Base-by-base conservation (phyloP, 257 asterid genomes). In the Capsicum chinense region DNA sequence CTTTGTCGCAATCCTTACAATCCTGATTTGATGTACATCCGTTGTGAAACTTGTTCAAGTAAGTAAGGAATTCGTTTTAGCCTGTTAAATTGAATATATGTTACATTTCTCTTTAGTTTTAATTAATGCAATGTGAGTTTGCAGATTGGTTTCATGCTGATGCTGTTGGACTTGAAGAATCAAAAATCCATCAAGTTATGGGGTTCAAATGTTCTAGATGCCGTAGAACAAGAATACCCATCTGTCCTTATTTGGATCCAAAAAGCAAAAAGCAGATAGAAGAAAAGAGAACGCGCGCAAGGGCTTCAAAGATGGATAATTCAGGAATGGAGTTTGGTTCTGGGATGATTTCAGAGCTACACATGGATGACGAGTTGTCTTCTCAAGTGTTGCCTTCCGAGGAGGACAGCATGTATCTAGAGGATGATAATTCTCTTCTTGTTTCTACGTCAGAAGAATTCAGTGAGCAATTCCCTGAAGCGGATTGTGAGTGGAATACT, bases 81-180 rank as follows among this genome's bases (percentile, higher is more conserved):
- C 68, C 74, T 80, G 78, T 74, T 82, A n/a, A 21, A 64, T 81
- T 26, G 83, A 56, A 79, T 91, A n/a, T 83, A 80, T 76, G 33
- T 73, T 78, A 19, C 19, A 33, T n/a, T 50, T 14, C 71, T 58
- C 59, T 76, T 44, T 83, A n/a, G 54, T 17, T 76, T 21, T 66
- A 80, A 74, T 79, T 83, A n/a, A 84, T 76, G 37, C 84, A 80
- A 87, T 84, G 70, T 84, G 42, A 58, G 44, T 85, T 87, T 79
- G 84, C 95, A 95, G 99, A 79, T 89, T 95, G 99, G 99, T 92
- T 81, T 85, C 98, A 94, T 86, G 98, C 95, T 68, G 98, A 91
- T 71, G 90, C 98, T 37, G 84, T 94, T 70, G 97, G 89, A 83
- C 84, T 94, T 86, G 89, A 90, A 2, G 97, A 94, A 88, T 91